Percentiles rank a stretch among this genome's conserved stretches.
These are phyloP conservation scores for Ciborinia camelliae DNA, from an alignment of 2,329 filamentous ascomycete genomes.

Conservation along the genomic window DNA sequence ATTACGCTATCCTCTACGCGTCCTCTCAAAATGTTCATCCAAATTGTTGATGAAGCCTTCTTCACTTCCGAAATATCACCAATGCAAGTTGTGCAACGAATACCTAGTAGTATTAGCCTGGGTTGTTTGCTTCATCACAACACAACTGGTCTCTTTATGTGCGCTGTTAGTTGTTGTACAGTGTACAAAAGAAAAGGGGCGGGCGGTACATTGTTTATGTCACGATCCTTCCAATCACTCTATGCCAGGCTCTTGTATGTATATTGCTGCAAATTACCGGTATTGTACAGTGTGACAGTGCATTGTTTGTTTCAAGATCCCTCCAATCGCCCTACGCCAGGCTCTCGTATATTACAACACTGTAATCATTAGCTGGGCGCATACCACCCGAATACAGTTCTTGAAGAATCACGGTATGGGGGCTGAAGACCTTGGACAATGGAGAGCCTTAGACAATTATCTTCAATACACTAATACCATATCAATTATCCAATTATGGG, in stretches of 20 bases:
- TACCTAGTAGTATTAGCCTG: neutral
- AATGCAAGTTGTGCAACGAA: no score
- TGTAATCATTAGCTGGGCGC: no score
- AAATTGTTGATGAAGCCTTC: neutral
- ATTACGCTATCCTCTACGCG: conserved; percentile 17
- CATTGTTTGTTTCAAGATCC: no score
- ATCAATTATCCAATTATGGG: neutral
- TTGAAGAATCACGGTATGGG: no score
- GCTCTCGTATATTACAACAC: no score
- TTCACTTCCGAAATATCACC: neutral
- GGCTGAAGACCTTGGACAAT: no score
- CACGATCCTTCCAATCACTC: conserved; percentile 1
- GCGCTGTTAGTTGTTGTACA: neutral
- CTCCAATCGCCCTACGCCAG: no score
- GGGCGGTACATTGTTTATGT: neutral
- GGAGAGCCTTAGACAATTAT: neutral
- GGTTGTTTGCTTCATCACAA: neutral
- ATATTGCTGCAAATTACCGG: neutral
- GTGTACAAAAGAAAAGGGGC: neutral
- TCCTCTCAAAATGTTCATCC: neutral
- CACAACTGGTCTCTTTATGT: no score
- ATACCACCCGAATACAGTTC: neutral
- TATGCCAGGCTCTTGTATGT: neutral
- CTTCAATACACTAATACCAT: neutral
- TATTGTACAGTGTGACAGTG: no score